phyloP scores from a whole-genome alignment of 805 yeast genomes.

The Zygosaccharomyces siamensis region DNA sequence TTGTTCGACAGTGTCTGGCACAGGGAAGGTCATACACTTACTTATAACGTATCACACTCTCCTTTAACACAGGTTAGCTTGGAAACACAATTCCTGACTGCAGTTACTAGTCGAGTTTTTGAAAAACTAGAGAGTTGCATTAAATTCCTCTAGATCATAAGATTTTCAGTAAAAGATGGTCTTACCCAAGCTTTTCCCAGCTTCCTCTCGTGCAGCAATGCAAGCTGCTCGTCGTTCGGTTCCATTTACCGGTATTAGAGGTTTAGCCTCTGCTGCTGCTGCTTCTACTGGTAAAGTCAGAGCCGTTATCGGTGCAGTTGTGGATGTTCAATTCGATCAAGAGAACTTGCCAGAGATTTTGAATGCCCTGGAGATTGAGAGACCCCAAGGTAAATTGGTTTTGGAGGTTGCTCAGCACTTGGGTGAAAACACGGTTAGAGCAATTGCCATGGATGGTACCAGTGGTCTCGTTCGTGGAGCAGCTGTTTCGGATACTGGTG shows the following conservation, averaged over 20 bases:
- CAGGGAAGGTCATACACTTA: not conserved
- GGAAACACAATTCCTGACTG: not conserved
- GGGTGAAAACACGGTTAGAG: slow-evolving; percentile 99
- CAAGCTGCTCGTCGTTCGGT: slow-evolving; percentile 84
- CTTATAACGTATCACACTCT: not conserved
- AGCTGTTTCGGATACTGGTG: slow-evolving; percentile 87
- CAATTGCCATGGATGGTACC: slow-evolving; percentile 99
- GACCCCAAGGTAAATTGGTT: slow-evolving; percentile 73
- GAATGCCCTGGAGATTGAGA: slow-evolving; percentile 89
- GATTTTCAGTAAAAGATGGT: not conserved
- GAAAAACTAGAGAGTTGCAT: not conserved
- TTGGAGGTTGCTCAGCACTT: slow-evolving; percentile 99
- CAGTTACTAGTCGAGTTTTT: not conserved
- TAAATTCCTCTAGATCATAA: not conserved
- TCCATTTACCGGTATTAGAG: slow-evolving; percentile 39
- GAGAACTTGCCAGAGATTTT: slow-evolving; percentile 95
- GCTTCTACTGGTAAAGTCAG: slow-evolving; percentile 82
- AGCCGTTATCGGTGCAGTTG: slow-evolving; percentile 99
- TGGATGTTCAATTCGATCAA: slow-evolving; percentile 97
- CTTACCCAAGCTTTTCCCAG: slow-evolving; percentile 32
- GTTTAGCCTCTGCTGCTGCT: slow-evolving; percentile 41
- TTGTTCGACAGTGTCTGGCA: not conserved
- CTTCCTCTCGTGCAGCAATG: slow-evolving; percentile 78
- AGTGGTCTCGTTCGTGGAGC: slow-evolving; percentile 99
- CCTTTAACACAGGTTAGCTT: not conserved